Base-by-base conservation (phyloP, 805 yeast genomes). In the Torulaspora quercuum region DNA sequence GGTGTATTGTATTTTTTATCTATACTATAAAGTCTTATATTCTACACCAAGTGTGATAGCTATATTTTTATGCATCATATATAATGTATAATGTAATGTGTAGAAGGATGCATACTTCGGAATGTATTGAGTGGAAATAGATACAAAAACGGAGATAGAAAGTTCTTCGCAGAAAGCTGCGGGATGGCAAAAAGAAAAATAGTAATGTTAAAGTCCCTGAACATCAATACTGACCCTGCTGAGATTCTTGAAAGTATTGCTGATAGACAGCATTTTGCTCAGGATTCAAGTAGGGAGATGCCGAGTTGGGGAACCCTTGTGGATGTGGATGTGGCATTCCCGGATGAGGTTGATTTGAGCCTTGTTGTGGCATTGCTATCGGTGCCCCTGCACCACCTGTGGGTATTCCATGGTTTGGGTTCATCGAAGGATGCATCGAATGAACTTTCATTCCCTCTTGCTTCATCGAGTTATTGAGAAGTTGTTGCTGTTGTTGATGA, bases 231-330 rank as follows among this genome's bases (percentile, higher is more conserved):
- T 76, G 80, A 51, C 72, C 73, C 58, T 74, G 81, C 57, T 75
- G 81, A 40, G 73, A 69, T 57, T 72, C 74, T 46, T 73, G 70
- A 53, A 79, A 76, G 59, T 78, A 79, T 48, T 76, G 82, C 59
- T 77, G 79, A 50, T 78, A 78, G 35, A 76, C 82, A 45, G 72
- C 72, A 39, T 70, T 67, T 48, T 68, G 73, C 35, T 74, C 76
- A 32, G 74, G 72, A 48, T 72, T 75, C 44, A 72, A 61, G 46
- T 72, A 75, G 10, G 49, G 44, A 7, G 44, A 34, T 7, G 51
- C 42, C 6, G 52, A 37, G 29, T 46, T 45, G 7, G 44, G 38
- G 25, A 42, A 42, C 11, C 31, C 70, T 68, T 49, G 69, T 61
- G 38, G 75, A 72, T 52, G 57, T 42, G 39, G 63, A 49, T 48